Conservation (phyloP, 192 early-diverging fungal species). For the Chytriomyces sp. region DNA sequence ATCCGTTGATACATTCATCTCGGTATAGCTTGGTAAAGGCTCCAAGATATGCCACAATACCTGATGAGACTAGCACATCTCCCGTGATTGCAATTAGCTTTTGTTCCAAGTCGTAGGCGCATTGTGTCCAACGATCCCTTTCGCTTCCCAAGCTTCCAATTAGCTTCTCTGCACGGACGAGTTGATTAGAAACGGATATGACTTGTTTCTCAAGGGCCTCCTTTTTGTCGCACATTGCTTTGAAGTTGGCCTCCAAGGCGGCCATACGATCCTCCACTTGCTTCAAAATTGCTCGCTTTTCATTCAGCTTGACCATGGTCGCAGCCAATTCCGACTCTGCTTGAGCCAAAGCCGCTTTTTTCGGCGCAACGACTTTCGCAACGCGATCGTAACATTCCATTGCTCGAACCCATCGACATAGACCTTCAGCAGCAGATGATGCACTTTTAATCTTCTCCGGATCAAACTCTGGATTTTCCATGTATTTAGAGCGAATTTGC, state of each 20-base stretch:
- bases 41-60: conserved; percentile 63
- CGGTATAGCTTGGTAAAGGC: conserved; percentile 63
- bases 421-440: conserved; percentile 62
- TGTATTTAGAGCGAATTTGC: conserved; percentile 59
- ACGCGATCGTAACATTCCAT: conserved; percentile 64
- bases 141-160: conserved; percentile 64
- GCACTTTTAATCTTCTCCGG: conserved; percentile 65
- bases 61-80: conserved; percentile 61
- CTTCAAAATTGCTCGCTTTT: conserved; percentile 60
- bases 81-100: conserved; percentile 57
- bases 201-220: conserved; percentile 61
- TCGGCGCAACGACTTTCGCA: conserved; percentile 65
- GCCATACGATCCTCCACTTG: conserved; percentile 63
- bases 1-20: conserved; percentile 56
- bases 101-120: conserved; percentile 51
- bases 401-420: conserved; percentile 63
- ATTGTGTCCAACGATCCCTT: conserved; percentile 62
- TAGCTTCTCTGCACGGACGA: conserved; percentile 62
- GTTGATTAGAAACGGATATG: conserved; percentile 60
- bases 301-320: conserved; percentile 58
- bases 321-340: conserved; percentile 57
- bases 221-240: conserved; percentile 60
- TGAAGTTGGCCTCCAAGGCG: conserved; percentile 56
- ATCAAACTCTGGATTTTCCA: conserved; percentile 65
- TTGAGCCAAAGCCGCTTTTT: conserved; percentile 54